Percentiles rank a stretch among this genome's conserved stretches.
These are phyloP conservation scores for Quillaja saponaria DNA, from an alignment of 306 rosid species.

Conservation along the genomic window DNA sequence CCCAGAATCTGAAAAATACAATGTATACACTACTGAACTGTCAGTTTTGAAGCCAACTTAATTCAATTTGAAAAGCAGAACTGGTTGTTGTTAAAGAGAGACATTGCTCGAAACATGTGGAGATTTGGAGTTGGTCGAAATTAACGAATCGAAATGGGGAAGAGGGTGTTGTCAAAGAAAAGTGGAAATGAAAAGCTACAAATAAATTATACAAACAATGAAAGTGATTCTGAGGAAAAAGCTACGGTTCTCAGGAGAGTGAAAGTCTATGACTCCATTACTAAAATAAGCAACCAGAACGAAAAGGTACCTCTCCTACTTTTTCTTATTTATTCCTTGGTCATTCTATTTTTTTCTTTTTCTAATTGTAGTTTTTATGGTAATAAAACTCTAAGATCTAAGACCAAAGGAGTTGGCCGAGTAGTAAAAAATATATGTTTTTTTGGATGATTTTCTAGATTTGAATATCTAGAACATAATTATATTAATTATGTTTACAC, in stretches of 20 bases:
- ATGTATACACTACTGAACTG: background rate
- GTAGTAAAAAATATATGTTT: too few species aligned
- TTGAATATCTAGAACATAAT: too few species aligned
- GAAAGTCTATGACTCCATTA: conserved; percentile 25
- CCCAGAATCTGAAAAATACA: conserved; percentile 1
- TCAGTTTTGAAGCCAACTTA: conserved; percentile 19
- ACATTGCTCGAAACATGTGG: conserved; percentile 30
- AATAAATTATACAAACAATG: conserved; percentile 17
- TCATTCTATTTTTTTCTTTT: conserved; percentile 25
- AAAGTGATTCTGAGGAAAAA: conserved; percentile 32
- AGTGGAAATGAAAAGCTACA: conserved; percentile 17
- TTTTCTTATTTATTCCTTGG: conserved; percentile 30
- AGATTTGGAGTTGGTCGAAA: background rate
- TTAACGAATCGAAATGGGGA: conserved; percentile 19
- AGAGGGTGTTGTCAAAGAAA: conserved; percentile 6
- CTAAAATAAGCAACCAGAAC: conserved; percentile 27
- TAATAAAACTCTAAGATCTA: too few species aligned
- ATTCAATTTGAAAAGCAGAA: background rate
- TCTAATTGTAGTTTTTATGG: too few species aligned
- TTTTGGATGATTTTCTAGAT: conserved; percentile 27
- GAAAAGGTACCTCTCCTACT: conserved; percentile 17
- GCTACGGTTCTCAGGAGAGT: conserved; percentile 31
- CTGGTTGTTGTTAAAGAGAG: conserved; percentile 36
- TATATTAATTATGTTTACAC: too few species aligned
- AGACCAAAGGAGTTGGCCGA: too few species aligned